Base-by-base conservation (phyloP, 2,329 filamentous ascomycete species). In the Monilinia aucupariae region DNA sequence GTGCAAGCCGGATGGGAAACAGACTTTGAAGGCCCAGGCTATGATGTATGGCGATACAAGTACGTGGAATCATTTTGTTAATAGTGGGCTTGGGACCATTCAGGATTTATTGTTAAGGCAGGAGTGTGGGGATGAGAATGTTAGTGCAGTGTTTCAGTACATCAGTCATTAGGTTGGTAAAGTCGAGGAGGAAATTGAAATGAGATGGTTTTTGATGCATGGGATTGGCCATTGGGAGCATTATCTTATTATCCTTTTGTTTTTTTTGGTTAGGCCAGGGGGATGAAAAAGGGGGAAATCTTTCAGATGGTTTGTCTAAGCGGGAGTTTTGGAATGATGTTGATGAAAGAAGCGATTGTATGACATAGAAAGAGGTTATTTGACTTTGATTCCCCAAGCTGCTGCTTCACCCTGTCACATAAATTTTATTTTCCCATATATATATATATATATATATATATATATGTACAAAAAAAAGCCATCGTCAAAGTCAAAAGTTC, bases 51-150 rank as follows among this genome's bases (percentile, higher is more conserved):
- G 94, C 59, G 94, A 99, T 73, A 97, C 94, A 27, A 97, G 92
- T 76, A 93, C 91, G n/a, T 99, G 94, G 94, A 99, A 99, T 72
- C 94, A 99, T 76, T 96, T 97, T 77, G 84, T 89, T 50, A 97
- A 96, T 71, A 84, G 87, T 4, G 87, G 85, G 0, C 76, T 99
- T 72, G 83, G 85, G 67, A 82, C 84, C 64, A 99, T 99, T 64
- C 93, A 99, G 75, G 94, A 99, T 78, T 76, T 97, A 73, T 74
- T 99, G 72, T 78, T 99, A 55, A 83, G 93, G 68, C 94, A 97
- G 76, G 94, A 99, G 77, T 85, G 83, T 64, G 83, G 81, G 4
- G 87, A 93, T 75, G 78, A 81, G 30, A 90, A 91, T 72, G 92
- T 99, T 10, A 97, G 91, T 67, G 91, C 93, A 13, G 92, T 97